Percentiles rank a stretch among this genome's conserved stretches.
Evolutionary conservation across 768 basidiomycete species (phyloP).

Genomic region (Suillus americanus): DNA sequence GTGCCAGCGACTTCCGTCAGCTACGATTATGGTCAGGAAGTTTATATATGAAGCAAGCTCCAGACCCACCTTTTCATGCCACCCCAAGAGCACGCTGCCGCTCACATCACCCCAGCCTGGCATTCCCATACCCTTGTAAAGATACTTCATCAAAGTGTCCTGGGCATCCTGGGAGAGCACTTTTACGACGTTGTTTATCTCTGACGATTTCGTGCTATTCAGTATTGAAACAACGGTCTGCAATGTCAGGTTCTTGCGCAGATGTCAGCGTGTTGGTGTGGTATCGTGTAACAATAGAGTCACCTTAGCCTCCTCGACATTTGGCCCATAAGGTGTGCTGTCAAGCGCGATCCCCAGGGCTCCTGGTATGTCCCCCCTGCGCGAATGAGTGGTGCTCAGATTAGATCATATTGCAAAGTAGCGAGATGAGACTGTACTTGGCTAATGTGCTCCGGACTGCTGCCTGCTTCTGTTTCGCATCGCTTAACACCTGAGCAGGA

Average conservation of each 20-base stretch:
- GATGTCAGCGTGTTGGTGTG: neutral
- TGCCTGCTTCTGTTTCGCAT: constrained; percentile 72
- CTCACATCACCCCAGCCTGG: constrained; percentile 60
- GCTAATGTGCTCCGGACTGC: constrained; percentile 73
- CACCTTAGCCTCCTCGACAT: constrained; percentile 91
- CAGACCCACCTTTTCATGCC: constrained; percentile 90
- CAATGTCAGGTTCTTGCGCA: constrained; percentile 67
- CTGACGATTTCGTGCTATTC: constrained; percentile 90
- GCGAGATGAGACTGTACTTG: constrained; percentile 49
- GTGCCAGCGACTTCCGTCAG: constrained; percentile 92
- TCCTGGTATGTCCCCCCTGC: constrained; percentile 73
- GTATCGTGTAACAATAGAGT: constrained; percentile 11
- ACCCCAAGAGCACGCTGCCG: constrained; percentile 67
- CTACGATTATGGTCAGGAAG: constrained; percentile 38
- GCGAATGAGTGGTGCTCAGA: neutral
- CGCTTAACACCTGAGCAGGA: constrained; percentile 68
- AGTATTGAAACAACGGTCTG: constrained; percentile 83
- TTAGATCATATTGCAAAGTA: neutral
- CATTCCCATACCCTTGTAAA: constrained; percentile 94
- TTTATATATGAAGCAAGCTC: constrained; percentile 2
- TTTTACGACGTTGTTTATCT: constrained; percentile 77
- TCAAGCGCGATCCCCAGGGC: constrained; percentile 74
- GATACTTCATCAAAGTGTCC: constrained; percentile 90
- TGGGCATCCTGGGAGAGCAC: constrained; percentile 70
- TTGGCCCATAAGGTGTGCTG: constrained; percentile 84